Percentiles rank a stretch among this genome's conserved stretches.
phyloP scores from a whole-genome alignment of 2,329 filamentous ascomycete genomes.

The Volutella citrinella region DNA sequence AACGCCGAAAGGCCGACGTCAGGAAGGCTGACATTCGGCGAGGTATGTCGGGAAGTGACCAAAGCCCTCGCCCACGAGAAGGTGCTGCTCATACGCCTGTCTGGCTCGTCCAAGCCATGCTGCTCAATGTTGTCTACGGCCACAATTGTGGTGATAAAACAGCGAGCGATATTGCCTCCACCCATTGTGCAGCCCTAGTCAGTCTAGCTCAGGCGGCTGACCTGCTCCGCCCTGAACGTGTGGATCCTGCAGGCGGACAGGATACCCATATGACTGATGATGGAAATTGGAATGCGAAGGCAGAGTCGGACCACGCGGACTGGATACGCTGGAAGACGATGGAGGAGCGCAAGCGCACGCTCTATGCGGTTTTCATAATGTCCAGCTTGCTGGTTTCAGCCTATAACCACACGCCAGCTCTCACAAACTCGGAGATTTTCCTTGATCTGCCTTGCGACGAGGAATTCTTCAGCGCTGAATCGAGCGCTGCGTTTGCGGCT shows the following conservation, averaged over 20 bases:
- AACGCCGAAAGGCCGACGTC: constrained; percentile 82
- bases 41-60: constrained; percentile 46
- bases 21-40: constrained; percentile 59
- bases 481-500: constrained; percentile 74
- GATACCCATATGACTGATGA: constrained; percentile 59
- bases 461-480: constrained; percentile 82
- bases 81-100: constrained; percentile 73
- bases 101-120: constrained; percentile 96
- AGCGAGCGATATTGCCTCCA: constrained; percentile 86
- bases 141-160: constrained; percentile 92
- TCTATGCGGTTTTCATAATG: constrained; percentile 86
- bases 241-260: constrained; percentile 44
- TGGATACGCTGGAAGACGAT: constrained; percentile 87
- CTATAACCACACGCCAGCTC: constrained; percentile 86
- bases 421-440: constrained; percentile 91
- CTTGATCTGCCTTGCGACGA: constrained; percentile 92
- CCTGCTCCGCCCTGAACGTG: constrained; percentile 49
- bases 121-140: constrained; percentile 92
- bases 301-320: constrained; percentile 47
- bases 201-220: constrained; percentile 89
- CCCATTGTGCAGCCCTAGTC: constrained; percentile 85
- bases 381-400: constrained; percentile 88
- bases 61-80: constrained; percentile 50
- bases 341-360: constrained; percentile 89
- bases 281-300: constrained; percentile 43